Base-by-base conservation (phyloP, 495 filamentous ascomycete genomes). In the Talaromyces adpressus region DNA sequence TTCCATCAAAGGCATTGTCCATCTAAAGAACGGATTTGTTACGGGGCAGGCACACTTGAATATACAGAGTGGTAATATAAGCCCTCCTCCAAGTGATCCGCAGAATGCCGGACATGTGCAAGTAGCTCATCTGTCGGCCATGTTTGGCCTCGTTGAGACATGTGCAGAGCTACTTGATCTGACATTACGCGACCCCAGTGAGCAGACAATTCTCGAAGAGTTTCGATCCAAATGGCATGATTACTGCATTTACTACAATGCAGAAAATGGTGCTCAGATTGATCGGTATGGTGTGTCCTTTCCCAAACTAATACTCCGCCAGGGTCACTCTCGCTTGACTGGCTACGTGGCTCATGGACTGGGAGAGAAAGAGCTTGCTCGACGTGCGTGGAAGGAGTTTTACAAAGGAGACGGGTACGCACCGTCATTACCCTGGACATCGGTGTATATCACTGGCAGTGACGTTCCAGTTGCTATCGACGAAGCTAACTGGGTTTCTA, bases 111-210 rank as follows among this genome's bases (percentile, higher is more conserved):
- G 77, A 29, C 62, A 65, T 14, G 74, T 81, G 22, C 64, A 62
- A 14, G 68, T 82, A 14, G 76, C 75, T 0, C 79, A 81, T 61
- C 68, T 82, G 23, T 72, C 72, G 0, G 75, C 76, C 16, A 73
- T 78, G 59, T 82, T 82, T 66, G 79, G 80, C 18, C 61, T 81
- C 5, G 75, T 74, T 1, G 78, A 81, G 59, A 72, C 81, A 18
- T 63, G 77, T 52, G 68, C 75, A 2, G 76, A 81, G 63, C 18
- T 76, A 2, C 67, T 76, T 1, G 73, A 77, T 34, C 72, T 76
- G 62, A 64, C 66, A 11, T 69, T 68, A 1, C n/a, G n/a, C 22
- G 57, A 36, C 1, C 25, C 18, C 18, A 59, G 11, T 18, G 57
- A 59, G n/a, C 27, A 22, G 11, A n/a, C 25, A 5, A n/a, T 41